phyloP scores from a whole-genome alignment of 2,329 filamentous ascomycete species.

The Diaporthe citrichinensis region DNA sequence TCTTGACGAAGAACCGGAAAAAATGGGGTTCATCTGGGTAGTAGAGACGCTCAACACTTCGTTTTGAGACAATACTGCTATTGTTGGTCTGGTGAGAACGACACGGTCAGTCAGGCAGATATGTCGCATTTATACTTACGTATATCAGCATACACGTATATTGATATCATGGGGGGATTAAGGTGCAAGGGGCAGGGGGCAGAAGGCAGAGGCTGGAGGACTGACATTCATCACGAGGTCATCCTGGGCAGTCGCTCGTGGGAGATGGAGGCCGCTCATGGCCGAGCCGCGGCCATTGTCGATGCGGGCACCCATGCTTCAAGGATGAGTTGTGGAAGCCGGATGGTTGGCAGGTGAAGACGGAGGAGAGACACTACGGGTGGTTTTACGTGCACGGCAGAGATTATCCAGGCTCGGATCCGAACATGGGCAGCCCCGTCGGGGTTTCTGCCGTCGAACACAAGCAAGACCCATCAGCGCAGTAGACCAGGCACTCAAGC shows the following conservation, averaged over 20 bases:
- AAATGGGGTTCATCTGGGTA: conserved; percentile 83
- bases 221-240: conserved; percentile 70
- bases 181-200: neutral
- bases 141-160: too few species aligned
- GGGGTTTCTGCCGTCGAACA: neutral
- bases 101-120: neutral
- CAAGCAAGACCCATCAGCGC: neutral
- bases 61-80: conserved; percentile 92
- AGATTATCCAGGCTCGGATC: conserved; percentile 1
- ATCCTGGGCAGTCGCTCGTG: conserved; percentile 53
- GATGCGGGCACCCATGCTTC: neutral
- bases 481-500: neutral
- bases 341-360: neutral
- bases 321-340: neutral
- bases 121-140: neutral
- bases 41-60: conserved; percentile 92
- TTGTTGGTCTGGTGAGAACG: conserved; percentile 78
- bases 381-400: neutral
- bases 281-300: conserved; percentile 3
- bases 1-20: conserved; percentile 89
- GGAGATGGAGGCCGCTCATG: neutral
- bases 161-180: neutral
- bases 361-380: neutral
- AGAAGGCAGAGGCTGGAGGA: conserved; percentile 37
- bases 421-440: neutral